Evolutionary conservation across 169 alveolate genomes (phyloP).

Genomic region (Plasmodium vivax): DNA sequence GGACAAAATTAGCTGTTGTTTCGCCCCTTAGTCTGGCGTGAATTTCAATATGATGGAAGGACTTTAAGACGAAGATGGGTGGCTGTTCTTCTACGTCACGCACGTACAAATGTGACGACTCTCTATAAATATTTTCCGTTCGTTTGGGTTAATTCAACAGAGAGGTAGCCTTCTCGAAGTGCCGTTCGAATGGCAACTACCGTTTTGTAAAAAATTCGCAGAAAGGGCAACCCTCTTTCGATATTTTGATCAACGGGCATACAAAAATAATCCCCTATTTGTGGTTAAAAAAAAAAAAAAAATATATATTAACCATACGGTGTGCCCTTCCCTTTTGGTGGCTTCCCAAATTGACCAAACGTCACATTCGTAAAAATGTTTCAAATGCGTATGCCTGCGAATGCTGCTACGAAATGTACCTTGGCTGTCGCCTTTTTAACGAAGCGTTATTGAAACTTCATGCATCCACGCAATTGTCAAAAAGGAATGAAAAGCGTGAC

Average conservation of each 20-base stretch:
- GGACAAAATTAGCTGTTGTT: not conserved
- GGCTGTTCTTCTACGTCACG: not conserved
- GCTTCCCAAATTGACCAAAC: not conserved
- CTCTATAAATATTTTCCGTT: not conserved
- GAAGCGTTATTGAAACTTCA: not conserved
- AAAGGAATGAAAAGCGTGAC: constrained; percentile 2
- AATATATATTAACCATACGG: not conserved
- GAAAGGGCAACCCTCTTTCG: not conserved
- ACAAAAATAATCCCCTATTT: not conserved
- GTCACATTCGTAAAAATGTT: not conserved
- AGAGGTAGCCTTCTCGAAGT: not conserved
- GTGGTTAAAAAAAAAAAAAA: not conserved
- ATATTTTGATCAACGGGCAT: not conserved
- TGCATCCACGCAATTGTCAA: not conserved
- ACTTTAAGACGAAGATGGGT: not conserved
- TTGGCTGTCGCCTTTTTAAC: not conserved
- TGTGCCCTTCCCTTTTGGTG: not conserved
- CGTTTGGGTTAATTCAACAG: not conserved
- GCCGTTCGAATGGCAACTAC: not conserved
- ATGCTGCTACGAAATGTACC: not conserved
- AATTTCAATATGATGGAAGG: not conserved
- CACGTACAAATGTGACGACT: not conserved
- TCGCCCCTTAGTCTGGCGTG: not conserved
- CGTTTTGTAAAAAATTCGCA: not conserved
- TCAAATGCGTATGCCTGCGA: not conserved